These are phyloP conservation scores for Neopestalotiopsis sp. DNA, from an alignment of 2,329 filamentous ascomycete species.

Conservation along the genomic window DNA sequence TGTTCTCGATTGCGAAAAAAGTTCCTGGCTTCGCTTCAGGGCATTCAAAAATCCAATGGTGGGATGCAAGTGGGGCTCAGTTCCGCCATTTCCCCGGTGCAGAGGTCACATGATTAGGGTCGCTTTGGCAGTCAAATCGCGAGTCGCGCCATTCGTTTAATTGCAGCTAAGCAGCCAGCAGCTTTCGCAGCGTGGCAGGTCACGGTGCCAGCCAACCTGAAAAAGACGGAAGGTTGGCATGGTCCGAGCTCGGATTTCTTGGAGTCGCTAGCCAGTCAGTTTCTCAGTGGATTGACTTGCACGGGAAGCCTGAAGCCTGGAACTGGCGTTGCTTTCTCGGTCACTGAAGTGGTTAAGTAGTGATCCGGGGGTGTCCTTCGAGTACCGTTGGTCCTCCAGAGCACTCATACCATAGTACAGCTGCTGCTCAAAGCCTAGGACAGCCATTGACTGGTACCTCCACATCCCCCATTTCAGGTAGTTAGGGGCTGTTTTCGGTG, in stretches of 20 bases:
- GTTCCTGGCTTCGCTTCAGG: background rate
- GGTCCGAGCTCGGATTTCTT: background rate
- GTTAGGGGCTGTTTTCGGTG: background rate
- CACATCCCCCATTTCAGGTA: background rate
- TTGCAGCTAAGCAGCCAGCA: background rate
- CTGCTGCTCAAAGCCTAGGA: background rate
- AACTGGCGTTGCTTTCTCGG: background rate
- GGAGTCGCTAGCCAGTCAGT: too few relatives aligned
- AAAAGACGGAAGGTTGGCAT: background rate
- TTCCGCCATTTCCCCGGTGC: background rate
- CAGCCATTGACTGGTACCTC: background rate
- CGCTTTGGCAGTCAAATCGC: constrained; percentile 8
- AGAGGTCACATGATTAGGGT: constrained; percentile 22
- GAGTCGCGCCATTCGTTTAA: background rate
- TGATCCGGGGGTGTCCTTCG: background rate
- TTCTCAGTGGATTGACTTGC: too few relatives aligned
- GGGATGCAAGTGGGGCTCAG: background rate
- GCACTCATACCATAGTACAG: background rate
- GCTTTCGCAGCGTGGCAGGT: background rate
- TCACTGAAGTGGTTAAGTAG: background rate
- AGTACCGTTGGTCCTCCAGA: background rate
- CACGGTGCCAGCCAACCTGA: background rate
- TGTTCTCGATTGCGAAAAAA: constrained; percentile 14
- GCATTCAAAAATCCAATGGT: constrained; percentile 13
- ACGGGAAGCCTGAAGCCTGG: background rate